Conservation (phyloP, 2,329 filamentous ascomycete species). For the Colletotrichum graminicola region DNA sequence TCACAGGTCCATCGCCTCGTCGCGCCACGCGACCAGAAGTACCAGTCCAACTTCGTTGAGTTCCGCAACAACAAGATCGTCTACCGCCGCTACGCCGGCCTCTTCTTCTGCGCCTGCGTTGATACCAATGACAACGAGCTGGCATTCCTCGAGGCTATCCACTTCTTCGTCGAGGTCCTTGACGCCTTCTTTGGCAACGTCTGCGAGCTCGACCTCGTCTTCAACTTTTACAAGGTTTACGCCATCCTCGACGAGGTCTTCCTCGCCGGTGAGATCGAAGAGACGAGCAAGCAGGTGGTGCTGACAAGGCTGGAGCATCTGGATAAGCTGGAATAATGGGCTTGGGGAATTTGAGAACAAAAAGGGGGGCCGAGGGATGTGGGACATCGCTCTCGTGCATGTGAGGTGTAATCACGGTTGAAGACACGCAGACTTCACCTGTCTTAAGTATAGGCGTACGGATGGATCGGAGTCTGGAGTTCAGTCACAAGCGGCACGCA, state of each 20-base stretch:
- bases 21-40: slow-evolving; percentile 97
- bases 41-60: slow-evolving; percentile 99
- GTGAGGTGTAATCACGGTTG: slow-evolving; percentile 1
- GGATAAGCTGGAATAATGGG: slow-evolving; percentile 86
- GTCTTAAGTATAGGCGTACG: slow-evolving; percentile 26
- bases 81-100: slow-evolving; percentile 94
- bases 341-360: background rate
- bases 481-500: slow-evolving; percentile 20
- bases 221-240: slow-evolving; percentile 90
- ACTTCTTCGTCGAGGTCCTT: slow-evolving; percentile 99
- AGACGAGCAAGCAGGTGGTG: slow-evolving; percentile 98
- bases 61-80: slow-evolving; percentile 95
- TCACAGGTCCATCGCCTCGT: slow-evolving; percentile 94
- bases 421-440: background rate
- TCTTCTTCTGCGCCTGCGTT: slow-evolving; percentile 99
- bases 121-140: slow-evolving; percentile 99
- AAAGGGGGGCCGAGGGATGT: background rate
- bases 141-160: slow-evolving; percentile 95
- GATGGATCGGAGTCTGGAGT: slow-evolving; percentile 38
- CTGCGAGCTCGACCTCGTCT: slow-evolving; percentile 93
- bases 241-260: slow-evolving; percentile 99
- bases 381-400: background rate
- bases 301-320: slow-evolving; percentile 93
- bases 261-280: slow-evolving; percentile 96
- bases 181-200: slow-evolving; percentile 99